A percentile compares a stretch with the other conserved stretches of the same genome.
Evolutionary conservation across 176 grass and related monocot species (phyloP).

Genomic region (Phragmites australis): DNA sequence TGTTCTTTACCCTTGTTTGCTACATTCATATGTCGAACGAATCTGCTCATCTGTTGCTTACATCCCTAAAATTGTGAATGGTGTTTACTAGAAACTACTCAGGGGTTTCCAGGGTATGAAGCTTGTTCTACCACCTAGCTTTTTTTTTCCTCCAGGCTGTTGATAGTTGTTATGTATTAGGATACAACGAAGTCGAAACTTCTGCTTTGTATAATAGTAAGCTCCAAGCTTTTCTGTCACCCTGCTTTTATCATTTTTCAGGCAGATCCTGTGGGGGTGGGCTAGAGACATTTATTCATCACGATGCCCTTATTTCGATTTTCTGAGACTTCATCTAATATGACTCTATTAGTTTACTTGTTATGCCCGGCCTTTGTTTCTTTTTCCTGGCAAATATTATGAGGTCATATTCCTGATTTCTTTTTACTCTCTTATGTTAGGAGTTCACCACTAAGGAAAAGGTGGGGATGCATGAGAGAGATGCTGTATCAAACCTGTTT

Average conservation of each 20-base stretch:
- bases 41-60: slow-evolving; percentile 8
- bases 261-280: background rate
- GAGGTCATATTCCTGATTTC: background rate
- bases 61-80: background rate
- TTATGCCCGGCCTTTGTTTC: background rate
- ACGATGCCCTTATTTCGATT: background rate
- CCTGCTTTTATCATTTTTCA: slow-evolving; percentile 3
- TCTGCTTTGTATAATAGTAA: slow-evolving; percentile 5
- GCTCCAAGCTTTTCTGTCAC: background rate
- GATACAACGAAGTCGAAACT: background rate
- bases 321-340: background rate
- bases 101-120: background rate
- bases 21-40: background rate
- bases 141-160: background rate
- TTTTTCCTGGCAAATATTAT: slow-evolving; percentile 4
- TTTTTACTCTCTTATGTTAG: slow-evolving; percentile 47
- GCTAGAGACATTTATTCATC: background rate
- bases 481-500: slow-evolving; percentile 73
- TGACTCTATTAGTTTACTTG: background rate
- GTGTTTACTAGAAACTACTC: background rate
- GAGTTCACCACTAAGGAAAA: slow-evolving; percentile 74
- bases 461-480: slow-evolving; percentile 70
- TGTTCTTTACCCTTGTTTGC: slow-evolving; percentile 7
- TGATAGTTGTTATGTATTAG: slow-evolving; percentile 1
- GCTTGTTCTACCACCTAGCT: background rate